Evolutionary conservation across 2,329 filamentous ascomycete genomes (phyloP).

Genomic region (Harringtonia aguacate): DNA sequence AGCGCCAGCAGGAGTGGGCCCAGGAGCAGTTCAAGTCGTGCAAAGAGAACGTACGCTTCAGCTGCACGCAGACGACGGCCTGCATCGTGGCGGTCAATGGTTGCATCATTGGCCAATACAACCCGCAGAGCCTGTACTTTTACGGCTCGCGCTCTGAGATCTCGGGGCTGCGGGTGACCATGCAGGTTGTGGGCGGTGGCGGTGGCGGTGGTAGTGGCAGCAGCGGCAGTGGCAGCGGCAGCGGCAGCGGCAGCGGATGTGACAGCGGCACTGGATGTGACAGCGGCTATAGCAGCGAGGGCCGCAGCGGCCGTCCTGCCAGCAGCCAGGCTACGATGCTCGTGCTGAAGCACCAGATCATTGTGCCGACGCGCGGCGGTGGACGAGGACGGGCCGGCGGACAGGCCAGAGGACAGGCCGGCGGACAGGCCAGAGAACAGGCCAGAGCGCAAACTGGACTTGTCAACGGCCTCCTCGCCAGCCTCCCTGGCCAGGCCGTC

Average conservation of each 20-base stretch:
- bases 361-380: no score
- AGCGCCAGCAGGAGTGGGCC: slow-evolving; percentile 10
- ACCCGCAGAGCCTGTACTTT: slow-evolving; percentile 9
- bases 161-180: slow-evolving; percentile 11
- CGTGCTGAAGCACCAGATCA: no score
- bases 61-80: slow-evolving; percentile 12
- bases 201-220: not conserved
- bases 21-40: slow-evolving; percentile 10
- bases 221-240: not conserved
- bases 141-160: slow-evolving; percentile 11
- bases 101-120: slow-evolving; percentile 7
- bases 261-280: no score
- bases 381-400: no score
- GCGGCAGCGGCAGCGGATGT: no score
- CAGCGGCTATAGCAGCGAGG: no score
- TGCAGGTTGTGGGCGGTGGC: slow-evolving; percentile 8
- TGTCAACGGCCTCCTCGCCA: slow-evolving; percentile 1
- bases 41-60: slow-evolving; percentile 13
- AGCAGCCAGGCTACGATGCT: no score
- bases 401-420: no score
- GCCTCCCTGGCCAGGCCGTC: not conserved
- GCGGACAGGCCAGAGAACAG: no score
- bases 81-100: slow-evolving; percentile 13
- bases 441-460: no score
- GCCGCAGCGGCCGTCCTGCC: no score